Evolutionary conservation across 129 eudicot genomes (phyloP).

Genomic region (Solidago caesia): DNA sequence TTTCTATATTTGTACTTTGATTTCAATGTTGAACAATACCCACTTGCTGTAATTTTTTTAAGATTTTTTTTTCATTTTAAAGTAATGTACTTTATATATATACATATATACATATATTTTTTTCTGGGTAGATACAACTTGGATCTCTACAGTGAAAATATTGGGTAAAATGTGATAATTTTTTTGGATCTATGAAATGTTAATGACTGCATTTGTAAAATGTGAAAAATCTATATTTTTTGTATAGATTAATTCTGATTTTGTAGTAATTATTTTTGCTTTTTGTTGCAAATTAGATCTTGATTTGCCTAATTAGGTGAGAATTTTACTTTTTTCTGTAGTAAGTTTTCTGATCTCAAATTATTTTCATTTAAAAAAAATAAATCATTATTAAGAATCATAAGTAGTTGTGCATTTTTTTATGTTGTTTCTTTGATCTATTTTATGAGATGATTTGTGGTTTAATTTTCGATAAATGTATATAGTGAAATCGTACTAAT

Average conservation of each 20-base stretch:
- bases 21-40: constrained; percentile 4
- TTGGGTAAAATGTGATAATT: constrained; percentile 5
- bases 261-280: neutral
- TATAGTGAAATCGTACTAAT: neutral
- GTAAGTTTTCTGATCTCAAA: constrained; percentile 27
- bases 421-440: neutral
- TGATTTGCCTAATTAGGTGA: constrained; percentile 7
- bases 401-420: neutral
- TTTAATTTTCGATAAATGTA: neutral
- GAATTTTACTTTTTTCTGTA: neutral
- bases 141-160: constrained; percentile 19
- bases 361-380: neutral
- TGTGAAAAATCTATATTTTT: constrained; percentile 3
- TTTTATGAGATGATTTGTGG: neutral
- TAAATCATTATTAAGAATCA: neutral
- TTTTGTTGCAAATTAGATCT: constrained; percentile 24
- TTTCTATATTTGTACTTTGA: constrained; percentile 9
- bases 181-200: constrained; percentile 20
- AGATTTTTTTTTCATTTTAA: neutral
- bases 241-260: constrained; percentile 14
- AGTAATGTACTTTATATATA: constrained; percentile 6
- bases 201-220: neutral
- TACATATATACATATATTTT: neutral
- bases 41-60: neutral
- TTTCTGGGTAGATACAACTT: neutral